These are phyloP conservation scores for Otatea glauca DNA, from an alignment of 176 grass and related monocot genomes.

Conservation along the genomic window DNA sequence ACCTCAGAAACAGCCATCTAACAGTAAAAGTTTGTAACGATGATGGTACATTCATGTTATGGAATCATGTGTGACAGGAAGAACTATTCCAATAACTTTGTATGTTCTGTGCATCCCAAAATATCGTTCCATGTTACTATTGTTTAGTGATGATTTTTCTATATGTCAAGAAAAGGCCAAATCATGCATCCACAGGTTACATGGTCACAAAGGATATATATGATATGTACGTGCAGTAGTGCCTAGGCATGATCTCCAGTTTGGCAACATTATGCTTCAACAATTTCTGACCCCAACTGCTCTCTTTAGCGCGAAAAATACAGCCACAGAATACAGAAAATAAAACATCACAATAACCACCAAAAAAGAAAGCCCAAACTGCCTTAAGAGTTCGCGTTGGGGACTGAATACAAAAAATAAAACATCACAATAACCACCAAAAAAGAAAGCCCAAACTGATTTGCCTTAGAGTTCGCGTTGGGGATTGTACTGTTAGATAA, in stretches of 20 bases:
- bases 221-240: too few relatives aligned
- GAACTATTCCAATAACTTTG: not conserved
- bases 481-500: too few relatives aligned
- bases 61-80: not conserved
- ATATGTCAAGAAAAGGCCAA: not conserved
- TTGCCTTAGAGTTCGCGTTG: too few relatives aligned
- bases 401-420: too few relatives aligned
- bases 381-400: not conserved
- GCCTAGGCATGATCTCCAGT: not conserved
- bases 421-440: too few relatives aligned
- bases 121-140: not conserved
- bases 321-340: slow-evolving; percentile 5
- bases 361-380: not conserved
- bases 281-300: not conserved
- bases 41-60: not conserved
- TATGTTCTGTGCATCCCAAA: not conserved
- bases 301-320: not conserved
- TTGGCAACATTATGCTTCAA: not conserved
- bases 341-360: not conserved
- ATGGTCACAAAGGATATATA: not conserved
- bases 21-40: not conserved
- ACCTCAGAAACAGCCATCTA: not conserved
- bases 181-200: not conserved
- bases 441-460: too few relatives aligned
- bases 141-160: not conserved